Evolutionary conservation across 176 grass and related monocot species (phyloP).

Genomic region (Triticum aestivum): DNA sequence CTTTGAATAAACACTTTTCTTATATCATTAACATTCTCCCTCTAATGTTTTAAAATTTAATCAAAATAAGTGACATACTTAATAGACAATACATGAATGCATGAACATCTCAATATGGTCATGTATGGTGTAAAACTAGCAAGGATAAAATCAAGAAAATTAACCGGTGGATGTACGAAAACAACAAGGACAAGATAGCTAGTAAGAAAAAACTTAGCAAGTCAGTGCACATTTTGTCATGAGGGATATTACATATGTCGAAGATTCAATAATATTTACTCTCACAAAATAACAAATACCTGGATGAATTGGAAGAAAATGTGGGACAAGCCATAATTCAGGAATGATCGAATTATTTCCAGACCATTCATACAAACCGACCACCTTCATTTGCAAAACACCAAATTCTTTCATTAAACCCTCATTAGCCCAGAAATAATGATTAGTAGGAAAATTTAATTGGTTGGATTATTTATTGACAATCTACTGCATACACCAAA

Average conservation of each 20-base stretch:
- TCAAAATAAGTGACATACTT: background rate
- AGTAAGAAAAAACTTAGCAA: background rate
- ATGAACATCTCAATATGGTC: background rate
- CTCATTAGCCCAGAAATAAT: too few relatives aligned
- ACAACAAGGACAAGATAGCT: background rate
- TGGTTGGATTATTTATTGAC: too few relatives aligned
- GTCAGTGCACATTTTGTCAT: background rate
- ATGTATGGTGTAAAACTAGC: background rate
- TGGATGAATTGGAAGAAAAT: constrained; percentile 61
- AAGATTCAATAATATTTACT: background rate
- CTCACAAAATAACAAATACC: constrained; percentile 14
- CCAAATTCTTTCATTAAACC: too few relatives aligned
- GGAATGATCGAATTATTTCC: constrained; percentile 55
- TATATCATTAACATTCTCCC: background rate
- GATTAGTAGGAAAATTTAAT: background rate
- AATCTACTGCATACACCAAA: background rate
- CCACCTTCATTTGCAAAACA: constrained; percentile 21
- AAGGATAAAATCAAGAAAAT: background rate
- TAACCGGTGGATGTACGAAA: background rate
- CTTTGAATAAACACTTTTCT: background rate
- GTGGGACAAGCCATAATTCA: constrained; percentile 52
- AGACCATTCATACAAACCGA: constrained; percentile 54
- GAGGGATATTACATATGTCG: background rate
- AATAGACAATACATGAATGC: background rate
- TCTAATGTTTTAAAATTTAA: background rate